These are phyloP conservation scores for Aspergillus sp. DNA, from an alignment of 2,329 filamentous ascomycete species.

Conservation along the genomic window DNA sequence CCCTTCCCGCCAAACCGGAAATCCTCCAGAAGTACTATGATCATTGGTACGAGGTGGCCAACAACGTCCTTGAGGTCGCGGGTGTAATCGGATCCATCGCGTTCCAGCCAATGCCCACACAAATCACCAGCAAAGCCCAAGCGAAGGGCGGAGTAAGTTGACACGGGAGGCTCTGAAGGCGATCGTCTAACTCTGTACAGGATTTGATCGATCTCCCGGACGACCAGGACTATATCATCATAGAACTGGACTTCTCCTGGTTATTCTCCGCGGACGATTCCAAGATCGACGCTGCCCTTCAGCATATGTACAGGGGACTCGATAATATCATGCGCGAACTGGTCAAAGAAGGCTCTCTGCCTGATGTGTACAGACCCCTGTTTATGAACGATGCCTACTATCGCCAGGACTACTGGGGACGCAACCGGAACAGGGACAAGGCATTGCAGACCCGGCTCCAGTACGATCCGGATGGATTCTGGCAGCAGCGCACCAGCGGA, in stretches of 20 bases:
- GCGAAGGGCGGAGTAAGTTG: conserved; percentile 27
- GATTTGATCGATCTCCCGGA: conserved; percentile 34
- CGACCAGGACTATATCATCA: conserved; percentile 34
- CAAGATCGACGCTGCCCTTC: conserved; percentile 31
- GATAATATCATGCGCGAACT: conserved; percentile 25
- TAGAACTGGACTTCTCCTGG: conserved; percentile 39
- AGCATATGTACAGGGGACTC: conserved; percentile 29
- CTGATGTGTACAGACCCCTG: conserved; percentile 34
- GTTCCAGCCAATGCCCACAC: conserved; percentile 28
- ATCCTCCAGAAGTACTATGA: conserved; percentile 25
- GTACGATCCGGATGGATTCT: conserved; percentile 34
- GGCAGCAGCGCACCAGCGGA: conserved; percentile 31
- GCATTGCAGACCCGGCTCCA: conserved; percentile 24
- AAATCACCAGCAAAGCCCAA: conserved; percentile 25
- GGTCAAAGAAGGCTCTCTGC: conserved; percentile 25
- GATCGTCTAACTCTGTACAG: conserved; percentile 9
- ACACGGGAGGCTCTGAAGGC: too few species aligned
- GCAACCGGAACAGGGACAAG: conserved; percentile 24
- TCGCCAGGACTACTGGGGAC: conserved; percentile 37
- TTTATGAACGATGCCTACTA: conserved; percentile 41
- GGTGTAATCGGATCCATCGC: conserved; percentile 25
- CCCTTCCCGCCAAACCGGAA: conserved; percentile 22
- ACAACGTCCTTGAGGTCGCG: conserved; percentile 18
- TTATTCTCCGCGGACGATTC: conserved; percentile 22
- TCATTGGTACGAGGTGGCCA: conserved; percentile 23